Base-by-base conservation (phyloP, 768 basidiomycete species). In the Termitomyces sp. region DNA sequence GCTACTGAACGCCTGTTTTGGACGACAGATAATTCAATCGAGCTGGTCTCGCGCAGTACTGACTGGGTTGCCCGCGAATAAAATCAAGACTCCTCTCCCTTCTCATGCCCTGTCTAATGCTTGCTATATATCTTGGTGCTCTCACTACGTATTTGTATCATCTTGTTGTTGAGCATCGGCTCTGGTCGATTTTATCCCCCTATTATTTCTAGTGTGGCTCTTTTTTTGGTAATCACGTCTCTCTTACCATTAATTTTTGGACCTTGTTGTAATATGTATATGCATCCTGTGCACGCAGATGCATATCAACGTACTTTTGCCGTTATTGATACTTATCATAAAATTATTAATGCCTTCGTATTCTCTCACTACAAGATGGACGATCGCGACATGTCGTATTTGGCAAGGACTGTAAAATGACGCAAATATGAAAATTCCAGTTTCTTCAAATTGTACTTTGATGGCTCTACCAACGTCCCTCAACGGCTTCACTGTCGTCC, bases 1-100 rank as follows among this genome's bases (percentile, higher is more conserved):
- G 87, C 91, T 16, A 97, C 91, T 23, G 97, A 99, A 71, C 82
- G 89, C 40, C 72, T 94, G 62, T 98, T 98, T 75, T 96, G 93
- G 88, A 91, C 90, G 40, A 88, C 88, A 57, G 95, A 98, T 68
- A 89, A 89, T 71, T 89, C 92, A 12, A 87, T 94, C 60, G 93
- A 92, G 76, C 83, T 95, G 65, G 89, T 87, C 66, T 84, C 88
- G 56, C 82, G 92, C 61, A 91, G 90, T 73, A 85, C 86, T 56
- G 93, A 93, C 71, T 94, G 93, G 92, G 83, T 94, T 38, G 81
- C 86, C 33, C 81, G 89, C 64, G 89, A 91, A 66, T 89, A 63
- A 49, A 64, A 58, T 35, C 23, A 41, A 14, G 47, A 38, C 54
- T 20, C 55, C 16, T 28, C 50, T 12, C 23, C 50, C 40, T 23